These are phyloP conservation scores for Boechera divaricarpa DNA, from an alignment of 345 rosid genomes.

Conservation along the genomic window DNA sequence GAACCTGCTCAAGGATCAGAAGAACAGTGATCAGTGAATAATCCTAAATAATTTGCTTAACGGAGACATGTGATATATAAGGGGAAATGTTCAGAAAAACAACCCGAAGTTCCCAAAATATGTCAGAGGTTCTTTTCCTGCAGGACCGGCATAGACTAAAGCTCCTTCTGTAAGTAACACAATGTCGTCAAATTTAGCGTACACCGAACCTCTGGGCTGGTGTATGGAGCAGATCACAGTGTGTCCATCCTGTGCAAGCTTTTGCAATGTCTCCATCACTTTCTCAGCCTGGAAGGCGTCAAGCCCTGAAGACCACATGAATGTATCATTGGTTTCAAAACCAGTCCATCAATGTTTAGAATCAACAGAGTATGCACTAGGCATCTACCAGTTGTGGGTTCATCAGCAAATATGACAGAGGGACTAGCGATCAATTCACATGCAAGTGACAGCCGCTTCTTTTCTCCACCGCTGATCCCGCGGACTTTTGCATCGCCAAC, in stretches of 20 bases:
- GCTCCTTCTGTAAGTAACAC: conserved; percentile 79
- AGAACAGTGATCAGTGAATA: conserved; percentile 18
- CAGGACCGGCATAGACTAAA: conserved; percentile 92
- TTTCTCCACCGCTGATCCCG: conserved; percentile 99
- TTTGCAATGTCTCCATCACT: conserved; percentile 93
- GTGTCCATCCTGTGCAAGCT: conserved; percentile 92
- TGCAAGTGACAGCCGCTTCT: conserved; percentile 83
- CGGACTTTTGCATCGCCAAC: conserved; percentile 98
- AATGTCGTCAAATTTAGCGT: conserved; percentile 88
- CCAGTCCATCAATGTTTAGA: conserved; percentile 12
- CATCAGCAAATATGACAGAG: conserved; percentile 95
- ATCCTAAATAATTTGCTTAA: neutral
- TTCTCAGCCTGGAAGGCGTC: conserved; percentile 98
- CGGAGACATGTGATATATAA: neutral
- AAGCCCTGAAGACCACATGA: conserved; percentile 66
- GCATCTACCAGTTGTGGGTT: conserved; percentile 89
- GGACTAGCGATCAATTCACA: conserved; percentile 99
- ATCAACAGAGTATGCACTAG: conserved; percentile 28
- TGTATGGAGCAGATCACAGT: conserved; percentile 98
- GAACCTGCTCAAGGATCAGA: conserved; percentile 61
- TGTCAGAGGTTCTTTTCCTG: conserved; percentile 71
- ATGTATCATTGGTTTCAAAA: neutral
- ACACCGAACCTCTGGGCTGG: conserved; percentile 96
- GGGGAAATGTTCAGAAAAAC: conserved; percentile 41
- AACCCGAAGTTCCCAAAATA: conserved; percentile 92